A percentile compares a stretch with the other conserved stretches of the same genome.
Conservation (phyloP, 2,329 filamentous ascomycete species). For the Fusarium clavum region DNA sequence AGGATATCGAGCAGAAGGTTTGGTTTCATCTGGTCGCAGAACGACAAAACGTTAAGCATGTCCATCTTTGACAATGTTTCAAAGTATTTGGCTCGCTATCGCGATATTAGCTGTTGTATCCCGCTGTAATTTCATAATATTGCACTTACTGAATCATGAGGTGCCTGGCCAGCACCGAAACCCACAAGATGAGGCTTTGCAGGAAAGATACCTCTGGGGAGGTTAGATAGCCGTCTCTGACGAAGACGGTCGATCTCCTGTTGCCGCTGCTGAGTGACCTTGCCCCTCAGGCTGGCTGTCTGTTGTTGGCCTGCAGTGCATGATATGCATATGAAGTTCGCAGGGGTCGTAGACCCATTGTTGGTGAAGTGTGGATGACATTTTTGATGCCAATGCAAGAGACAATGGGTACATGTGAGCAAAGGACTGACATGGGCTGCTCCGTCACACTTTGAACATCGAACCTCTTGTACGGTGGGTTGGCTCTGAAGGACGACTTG, state of each 20-base stretch:
- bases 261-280: constrained; percentile 32
- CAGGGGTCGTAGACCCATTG: constrained; percentile 1
- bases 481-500: constrained; percentile 1
- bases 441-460: constrained; percentile 38
- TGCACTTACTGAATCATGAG: constrained; percentile 51
- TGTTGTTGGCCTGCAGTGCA: constrained; percentile 33
- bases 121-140: neutral
- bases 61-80: constrained; percentile 52
- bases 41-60: constrained; percentile 55
- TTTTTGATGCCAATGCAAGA: constrained; percentile 42
- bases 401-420: constrained; percentile 40
- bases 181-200: constrained; percentile 54
- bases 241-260: constrained; percentile 50
- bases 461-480: neutral
- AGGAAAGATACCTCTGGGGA: constrained; percentile 50
- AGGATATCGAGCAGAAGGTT: constrained; percentile 57
- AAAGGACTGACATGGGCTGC: constrained; percentile 13
- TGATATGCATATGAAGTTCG: constrained; percentile 33
- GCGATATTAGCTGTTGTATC: neutral
- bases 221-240: constrained; percentile 47
- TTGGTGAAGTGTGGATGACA: constrained; percentile 34
- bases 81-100: constrained; percentile 56
- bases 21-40: constrained; percentile 56
- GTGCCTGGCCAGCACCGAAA: constrained; percentile 52
- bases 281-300: constrained; percentile 22